Conservation (phyloP, 2,329 filamentous ascomycete species). For the Berkeleyomyces rouxiae region DNA sequence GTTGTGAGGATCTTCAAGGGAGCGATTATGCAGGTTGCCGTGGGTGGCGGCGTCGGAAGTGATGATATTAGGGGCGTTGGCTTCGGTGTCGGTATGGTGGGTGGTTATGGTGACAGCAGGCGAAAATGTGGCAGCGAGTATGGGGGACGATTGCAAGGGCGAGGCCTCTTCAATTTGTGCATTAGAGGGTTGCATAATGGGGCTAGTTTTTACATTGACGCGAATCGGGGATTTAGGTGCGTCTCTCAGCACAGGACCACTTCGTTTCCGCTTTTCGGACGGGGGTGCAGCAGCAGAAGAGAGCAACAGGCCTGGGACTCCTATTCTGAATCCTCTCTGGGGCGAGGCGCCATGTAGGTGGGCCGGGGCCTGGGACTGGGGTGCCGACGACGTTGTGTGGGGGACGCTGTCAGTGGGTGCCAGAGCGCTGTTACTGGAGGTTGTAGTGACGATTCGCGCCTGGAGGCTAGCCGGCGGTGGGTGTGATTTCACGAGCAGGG, state of each 20-base stretch:
- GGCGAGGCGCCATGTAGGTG: neutral
- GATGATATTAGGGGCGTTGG: neutral
- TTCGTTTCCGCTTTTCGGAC: constrained; percentile 13
- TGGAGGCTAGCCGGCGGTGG: neutral
- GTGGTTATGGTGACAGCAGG: neutral
- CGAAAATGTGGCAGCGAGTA: neutral
- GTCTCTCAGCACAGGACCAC: constrained; percentile 31
- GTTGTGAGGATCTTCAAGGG: neutral
- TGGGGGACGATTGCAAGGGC: constrained; percentile 7
- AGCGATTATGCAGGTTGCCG: neutral
- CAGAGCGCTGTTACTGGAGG: neutral
- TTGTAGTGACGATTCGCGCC: neutral
- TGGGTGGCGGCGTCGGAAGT: constrained; percentile 14
- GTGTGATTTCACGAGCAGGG: neutral
- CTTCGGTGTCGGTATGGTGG: neutral
- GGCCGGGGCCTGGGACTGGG: neutral
- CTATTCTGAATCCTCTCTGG: neutral
- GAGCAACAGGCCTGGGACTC: neutral
- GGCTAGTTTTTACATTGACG: constrained; percentile 19
- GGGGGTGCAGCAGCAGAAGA: neutral
- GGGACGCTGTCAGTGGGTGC: neutral
- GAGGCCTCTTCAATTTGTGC: constrained; percentile 12
- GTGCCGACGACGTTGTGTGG: neutral
- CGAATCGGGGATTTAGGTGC: constrained; percentile 39
- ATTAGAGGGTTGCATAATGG: constrained; percentile 10